Conservation (phyloP, 2,329 filamentous ascomycete species). For the Neoarthrinium moseri region DNA sequence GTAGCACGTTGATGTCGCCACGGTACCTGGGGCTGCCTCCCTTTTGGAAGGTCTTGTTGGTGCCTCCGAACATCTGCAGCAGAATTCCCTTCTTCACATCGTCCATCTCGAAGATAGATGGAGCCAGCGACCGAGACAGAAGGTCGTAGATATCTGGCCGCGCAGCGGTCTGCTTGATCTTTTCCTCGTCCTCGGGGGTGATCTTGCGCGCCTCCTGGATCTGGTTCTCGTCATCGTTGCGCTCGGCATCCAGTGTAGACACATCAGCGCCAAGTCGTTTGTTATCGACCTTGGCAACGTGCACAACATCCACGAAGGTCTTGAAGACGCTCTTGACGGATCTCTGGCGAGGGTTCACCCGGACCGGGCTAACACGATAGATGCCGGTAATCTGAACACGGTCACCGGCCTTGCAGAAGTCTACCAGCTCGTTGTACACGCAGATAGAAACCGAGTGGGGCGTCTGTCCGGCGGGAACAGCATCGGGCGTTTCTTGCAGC, state of each 20-base stretch:
- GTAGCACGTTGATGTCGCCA: conserved; percentile 94
- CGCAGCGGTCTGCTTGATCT: conserved; percentile 77
- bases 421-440: conserved; percentile 94
- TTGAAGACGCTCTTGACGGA: conserved; percentile 96
- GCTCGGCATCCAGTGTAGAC: conserved; percentile 83
- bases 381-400: conserved; percentile 94
- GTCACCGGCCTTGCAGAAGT: conserved; percentile 97
- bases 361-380: conserved; percentile 90
- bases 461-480: conserved; percentile 91
- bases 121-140: conserved; percentile 84
- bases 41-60: conserved; percentile 97
- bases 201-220: conserved; percentile 84
- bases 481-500: conserved; percentile 94
- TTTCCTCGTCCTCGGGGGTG: conserved; percentile 80
- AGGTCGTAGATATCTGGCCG: conserved; percentile 91
- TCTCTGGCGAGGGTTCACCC: conserved; percentile 89
- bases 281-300: conserved; percentile 95
- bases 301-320: conserved; percentile 92
- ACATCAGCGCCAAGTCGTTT: conserved; percentile 89
- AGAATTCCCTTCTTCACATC: conserved; percentile 99
- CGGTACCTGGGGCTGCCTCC: conserved; percentile 93
- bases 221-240: conserved; percentile 66
- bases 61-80: conserved; percentile 93
- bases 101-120: conserved; percentile 96
- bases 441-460: conserved; percentile 96